Conservation (phyloP, 2,329 filamentous ascomycete genomes). For the Fusarium mexicanum region DNA sequence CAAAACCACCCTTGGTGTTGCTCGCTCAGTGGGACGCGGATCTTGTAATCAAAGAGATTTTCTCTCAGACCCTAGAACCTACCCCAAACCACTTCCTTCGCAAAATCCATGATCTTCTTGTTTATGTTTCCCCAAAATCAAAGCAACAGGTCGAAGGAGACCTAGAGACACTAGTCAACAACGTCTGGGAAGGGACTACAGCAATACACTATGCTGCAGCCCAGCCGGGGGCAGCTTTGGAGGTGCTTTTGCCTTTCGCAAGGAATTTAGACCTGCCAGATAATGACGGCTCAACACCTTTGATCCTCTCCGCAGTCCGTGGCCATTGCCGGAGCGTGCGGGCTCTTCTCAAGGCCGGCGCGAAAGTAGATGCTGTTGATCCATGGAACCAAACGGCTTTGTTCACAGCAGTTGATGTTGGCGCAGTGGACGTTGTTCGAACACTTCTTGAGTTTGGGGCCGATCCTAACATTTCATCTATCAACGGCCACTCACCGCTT, state of each 20-base stretch:
- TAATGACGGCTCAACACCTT: slow-evolving; percentile 21
- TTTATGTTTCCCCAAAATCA: background rate
- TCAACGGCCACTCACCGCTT: slow-evolving; percentile 18
- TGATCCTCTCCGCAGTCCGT: slow-evolving; percentile 24
- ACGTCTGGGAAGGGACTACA: slow-evolving; percentile 29
- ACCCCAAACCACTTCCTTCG: background rate
- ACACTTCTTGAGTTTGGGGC: slow-evolving; percentile 26
- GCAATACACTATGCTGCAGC: slow-evolving; percentile 32
- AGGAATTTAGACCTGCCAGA: slow-evolving; percentile 23
- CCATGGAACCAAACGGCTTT: slow-evolving; percentile 27
- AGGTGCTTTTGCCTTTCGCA: slow-evolving; percentile 27
- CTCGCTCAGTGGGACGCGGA: slow-evolving; percentile 31
- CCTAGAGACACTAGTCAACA: slow-evolving; percentile 21
- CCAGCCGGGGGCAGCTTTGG: slow-evolving; percentile 17
- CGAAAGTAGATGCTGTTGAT: slow-evolving; percentile 20
- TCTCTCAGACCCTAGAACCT: slow-evolving; percentile 2
- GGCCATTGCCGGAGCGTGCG: slow-evolving; percentile 13
- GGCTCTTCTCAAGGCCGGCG: slow-evolving; percentile 28
- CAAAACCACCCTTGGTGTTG: slow-evolving; percentile 27
- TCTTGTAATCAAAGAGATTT: slow-evolving; percentile 21
- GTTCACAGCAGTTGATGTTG: slow-evolving; percentile 19
- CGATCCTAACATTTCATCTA: slow-evolving; percentile 17
- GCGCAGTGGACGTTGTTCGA: slow-evolving; percentile 14
- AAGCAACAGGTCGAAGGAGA: background rate
- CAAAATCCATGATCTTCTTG: background rate